Base-by-base conservation (phyloP, 192 early-diverging fungal genomes). In the Gryganskiella cystojenkinii region DNA sequence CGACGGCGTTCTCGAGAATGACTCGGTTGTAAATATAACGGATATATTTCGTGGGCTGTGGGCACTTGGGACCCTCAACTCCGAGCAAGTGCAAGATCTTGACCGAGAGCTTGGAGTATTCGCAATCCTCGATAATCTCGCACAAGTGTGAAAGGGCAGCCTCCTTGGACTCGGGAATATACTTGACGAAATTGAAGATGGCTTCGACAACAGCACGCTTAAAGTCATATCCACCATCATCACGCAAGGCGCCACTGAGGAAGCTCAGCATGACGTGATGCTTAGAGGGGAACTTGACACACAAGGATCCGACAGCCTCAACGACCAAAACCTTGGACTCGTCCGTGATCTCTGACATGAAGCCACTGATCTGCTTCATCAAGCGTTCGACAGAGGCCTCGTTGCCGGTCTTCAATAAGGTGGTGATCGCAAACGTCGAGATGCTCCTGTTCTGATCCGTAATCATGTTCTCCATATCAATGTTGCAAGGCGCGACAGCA, bases 281-380 rank as follows among this genome's bases (percentile, higher is more conserved):
- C 84, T 99, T 99, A 31, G 89, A 76, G 17, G 98, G 98, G 86
- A 98, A 99, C 82, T 98, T 98, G 73, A 96, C 87, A 70, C 95
- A 96, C 22, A 99, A 81, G n/a, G 95, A 92, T 54, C 97, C 92
- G 58, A 98, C 94, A 33, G 98, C 98, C 61, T 99, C 97, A 43
- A 98, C 94, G n/a, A 99, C 95, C 64, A 98, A 96, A 27, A 98
- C 91, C 86, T 99, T 99, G 87, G 98, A 99, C 78, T 99, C 98
- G 81, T 98, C 97, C 33, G 95, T 93, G 47, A 99, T 99, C 80
- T 99, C 98, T 15, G 89, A 86, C 95, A 99, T 98, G 71, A 99
- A 98, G 20, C 95, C 94, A 63, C 92, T 90, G 71, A 99, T 98
- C 81, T 99, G 98, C 85, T 99, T 98, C 95, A 99, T 97, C 72